Evolutionary conservation across 164 flowering plant species (phyloP).

Genomic region (Aristolochia fimbriata): DNA sequence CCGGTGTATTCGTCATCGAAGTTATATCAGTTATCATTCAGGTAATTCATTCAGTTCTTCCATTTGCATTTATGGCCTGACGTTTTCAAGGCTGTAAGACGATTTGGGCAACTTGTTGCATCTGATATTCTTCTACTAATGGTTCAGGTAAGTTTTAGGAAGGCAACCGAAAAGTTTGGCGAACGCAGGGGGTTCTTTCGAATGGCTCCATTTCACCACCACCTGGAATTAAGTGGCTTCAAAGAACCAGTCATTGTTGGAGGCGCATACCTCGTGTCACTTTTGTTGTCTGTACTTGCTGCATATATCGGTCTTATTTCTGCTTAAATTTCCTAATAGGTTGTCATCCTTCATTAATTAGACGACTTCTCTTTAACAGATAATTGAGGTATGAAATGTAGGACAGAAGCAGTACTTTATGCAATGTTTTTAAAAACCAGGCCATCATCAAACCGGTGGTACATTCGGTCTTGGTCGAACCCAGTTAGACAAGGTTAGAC

Average conservation of each 20-base stretch:
- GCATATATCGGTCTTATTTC: conserved; percentile 78
- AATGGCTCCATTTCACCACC: conserved; percentile 71
- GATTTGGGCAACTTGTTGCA: not conserved
- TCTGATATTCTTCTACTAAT: not conserved
- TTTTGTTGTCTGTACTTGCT: conserved; percentile 44
- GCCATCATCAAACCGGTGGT: too few species aligned
- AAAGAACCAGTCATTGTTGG: conserved; percentile 63
- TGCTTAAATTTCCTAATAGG: conserved; percentile 22
- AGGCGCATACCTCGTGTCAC: conserved; percentile 48
- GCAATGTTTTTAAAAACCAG: too few species aligned
- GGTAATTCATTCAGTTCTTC: conserved; percentile 26
- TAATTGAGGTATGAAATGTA: too few species aligned
- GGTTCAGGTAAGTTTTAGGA: conserved; percentile 40
- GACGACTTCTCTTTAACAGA: too few species aligned
- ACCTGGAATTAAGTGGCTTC: conserved; percentile 51
- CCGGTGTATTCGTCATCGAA: conserved; percentile 70
- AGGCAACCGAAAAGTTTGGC: conserved; percentile 43
- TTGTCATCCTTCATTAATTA: not conserved
- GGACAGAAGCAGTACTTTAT: too few species aligned
- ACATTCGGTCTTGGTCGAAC: too few species aligned
- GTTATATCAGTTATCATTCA: conserved; percentile 55
- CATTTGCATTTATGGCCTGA: not conserved
- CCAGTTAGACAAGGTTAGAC: too few species aligned
- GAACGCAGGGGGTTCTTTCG: conserved; percentile 45
- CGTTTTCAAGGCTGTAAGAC: not conserved